Evolutionary conservation across 164 flowering plant genomes (phyloP), one percentile per base, ranked within the genome.

Genomic region (Vitis cinerea): DNA sequence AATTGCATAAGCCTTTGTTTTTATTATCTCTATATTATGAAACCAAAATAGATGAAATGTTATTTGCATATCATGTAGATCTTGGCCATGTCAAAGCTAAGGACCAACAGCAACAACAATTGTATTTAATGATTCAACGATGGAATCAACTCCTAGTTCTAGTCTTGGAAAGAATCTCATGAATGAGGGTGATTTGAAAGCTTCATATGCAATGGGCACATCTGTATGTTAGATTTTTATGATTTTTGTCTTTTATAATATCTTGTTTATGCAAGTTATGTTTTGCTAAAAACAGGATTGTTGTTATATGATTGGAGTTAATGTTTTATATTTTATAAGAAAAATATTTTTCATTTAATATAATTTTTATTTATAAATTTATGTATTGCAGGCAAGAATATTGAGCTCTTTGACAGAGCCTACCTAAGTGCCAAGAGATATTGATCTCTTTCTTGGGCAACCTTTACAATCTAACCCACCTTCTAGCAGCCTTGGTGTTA

Each of bases 391-490:
- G 97, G 84, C 73, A 55, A 90, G 84, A 72, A 85, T 75, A 52
- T 76, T 86, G 72, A 80, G 81, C 62, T 78, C 91, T 19, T 77
- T 79, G 72, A n/a, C 85, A 31, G 98, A 95, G 69, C 61, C 90
- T 65, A 31, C 78, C 50, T 90, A 84, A 75, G 74, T 79, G 27
- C 65, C 76, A 19, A 79, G 94, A 77, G 99, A 91, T 52, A 77
- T 44, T 44, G 98, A 93, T 79, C 84, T 93, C 37, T 88, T 94
- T 76, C 92, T 90, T 61, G 94, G 97, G 47, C 96, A 91, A 73
- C 94, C 90, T 66, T 75, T 92, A 70, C 96, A 86, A 73, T 68
- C 94, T 13, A 82, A 69, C 72, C 97, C 87, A 67, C 76, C 96
- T 50, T 83, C 96, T 71, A 80, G 74, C 31, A 82, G 80, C 64